A percentile compares a stretch with the other conserved stretches of the same genome.
Conservation (phyloP, 2,329 filamentous ascomycete species). For the Aspergillus oerlinghausenensis region DNA sequence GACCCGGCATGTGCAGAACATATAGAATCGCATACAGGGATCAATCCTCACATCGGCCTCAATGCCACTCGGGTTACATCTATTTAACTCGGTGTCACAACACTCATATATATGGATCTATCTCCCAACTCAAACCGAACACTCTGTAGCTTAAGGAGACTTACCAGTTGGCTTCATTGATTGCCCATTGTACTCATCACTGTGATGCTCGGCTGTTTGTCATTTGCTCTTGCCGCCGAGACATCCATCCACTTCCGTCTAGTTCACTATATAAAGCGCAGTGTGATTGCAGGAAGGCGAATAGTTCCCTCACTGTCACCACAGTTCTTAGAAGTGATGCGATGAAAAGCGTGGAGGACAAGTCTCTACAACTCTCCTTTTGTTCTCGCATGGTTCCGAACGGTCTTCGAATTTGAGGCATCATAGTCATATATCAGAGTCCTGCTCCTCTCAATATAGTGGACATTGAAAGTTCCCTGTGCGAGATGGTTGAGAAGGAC, state of each 20-base stretch:
- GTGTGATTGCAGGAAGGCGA: not conserved
- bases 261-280: not conserved
- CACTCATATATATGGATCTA: not conserved
- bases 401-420: not conserved
- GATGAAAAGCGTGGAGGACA: not conserved
- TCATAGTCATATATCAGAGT: not conserved
- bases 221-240: not conserved
- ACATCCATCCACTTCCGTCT: not conserved
- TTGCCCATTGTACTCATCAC: not conserved
- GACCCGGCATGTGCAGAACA: not conserved
- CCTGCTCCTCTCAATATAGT: not conserved
- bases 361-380: not conserved
- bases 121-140: not conserved
- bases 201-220: not conserved
- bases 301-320: not conserved
- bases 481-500: conserved; percentile 9
- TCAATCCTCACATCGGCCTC: not conserved
- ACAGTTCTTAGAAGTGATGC: not conserved
- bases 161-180: not conserved
- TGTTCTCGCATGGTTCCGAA: not conserved
- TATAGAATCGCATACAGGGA: not conserved
- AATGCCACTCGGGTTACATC: not conserved
- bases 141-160: not conserved
- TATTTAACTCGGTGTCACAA: not conserved
- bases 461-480: not conserved